phyloP scores from a whole-genome alignment of 441 rosid genomes.

The Eutrema salsugineum region DNA sequence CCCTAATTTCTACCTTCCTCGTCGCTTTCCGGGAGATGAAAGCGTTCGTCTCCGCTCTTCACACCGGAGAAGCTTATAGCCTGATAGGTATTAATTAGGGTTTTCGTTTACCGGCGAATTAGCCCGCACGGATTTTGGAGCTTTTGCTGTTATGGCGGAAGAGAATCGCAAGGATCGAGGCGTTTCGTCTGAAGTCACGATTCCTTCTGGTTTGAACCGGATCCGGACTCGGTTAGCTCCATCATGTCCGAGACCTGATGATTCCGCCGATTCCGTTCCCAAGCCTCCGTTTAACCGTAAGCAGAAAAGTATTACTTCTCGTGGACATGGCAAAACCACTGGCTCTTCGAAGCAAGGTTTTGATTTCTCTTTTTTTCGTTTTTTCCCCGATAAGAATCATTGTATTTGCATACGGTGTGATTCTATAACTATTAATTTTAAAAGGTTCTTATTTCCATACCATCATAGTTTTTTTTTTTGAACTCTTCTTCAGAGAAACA shows the following conservation, averaged over 20 bases:
- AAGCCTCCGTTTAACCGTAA: conserved; percentile 47
- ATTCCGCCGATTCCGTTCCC: conserved; percentile 32
- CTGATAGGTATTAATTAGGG: conserved; percentile 14
- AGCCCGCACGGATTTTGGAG: not conserved
- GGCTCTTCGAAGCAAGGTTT: conserved; percentile 42
- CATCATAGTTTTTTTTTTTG: not conserved
- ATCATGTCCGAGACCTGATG: conserved; percentile 36
- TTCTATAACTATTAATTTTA: not conserved
- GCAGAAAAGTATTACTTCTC: conserved; percentile 38
- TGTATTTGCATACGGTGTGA: not conserved
- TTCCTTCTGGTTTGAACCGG: conserved; percentile 82
- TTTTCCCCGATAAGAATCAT: not conserved
- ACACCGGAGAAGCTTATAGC: conserved; percentile 7
- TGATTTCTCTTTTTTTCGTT: not conserved
- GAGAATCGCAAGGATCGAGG: conserved; percentile 34
- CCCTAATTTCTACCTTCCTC: not conserved
- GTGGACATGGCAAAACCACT: conserved; percentile 29
- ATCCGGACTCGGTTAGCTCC: conserved; percentile 58
- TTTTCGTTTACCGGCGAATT: not conserved
- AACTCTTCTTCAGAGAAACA: not conserved
- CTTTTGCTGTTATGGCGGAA: conserved; percentile 29
- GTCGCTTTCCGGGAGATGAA: conserved; percentile 11
- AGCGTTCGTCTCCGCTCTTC: not conserved
- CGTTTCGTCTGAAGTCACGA: conserved; percentile 35
- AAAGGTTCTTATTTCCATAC: not conserved